Base-by-base conservation (phyloP, 148 eudicot genomes). In the Rhododendron mucronatum region DNA sequence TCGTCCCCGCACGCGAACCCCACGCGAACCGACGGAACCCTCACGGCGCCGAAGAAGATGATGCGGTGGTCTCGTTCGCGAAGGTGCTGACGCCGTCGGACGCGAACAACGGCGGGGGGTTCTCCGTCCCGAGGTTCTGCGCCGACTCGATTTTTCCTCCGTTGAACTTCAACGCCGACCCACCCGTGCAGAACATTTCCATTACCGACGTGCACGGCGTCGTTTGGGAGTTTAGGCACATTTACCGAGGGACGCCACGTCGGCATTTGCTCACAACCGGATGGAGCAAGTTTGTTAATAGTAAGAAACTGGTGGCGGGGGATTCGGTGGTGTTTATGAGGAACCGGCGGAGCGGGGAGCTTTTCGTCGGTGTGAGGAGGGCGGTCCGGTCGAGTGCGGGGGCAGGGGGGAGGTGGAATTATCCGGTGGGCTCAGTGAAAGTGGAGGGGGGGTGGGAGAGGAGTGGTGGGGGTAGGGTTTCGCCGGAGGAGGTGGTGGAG, bases 61-160 rank as follows among this genome's bases (percentile, higher is more conserved):
- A 86, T 7, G 6, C 10, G 2, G 83, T 91, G 28, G 92, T 87
- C 15, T 93, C 95, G 80, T 95, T 90, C 55, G 91, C 92, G 82
- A 96, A 96, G 94, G 87, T 89, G 4, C 83, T 96, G 79, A 94
- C 98, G 61, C 92, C 91, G 28, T 96, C 99, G 3, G 99, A 96
- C 47, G 96, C 99, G 11, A 94, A 94, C 89, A 95, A 94, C 53
- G 98, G 99, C 2, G 96, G 99, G 1, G 99, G 96, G 5, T 96
- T 96, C 82, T 95, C 99, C n/a, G 96, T 96, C 23, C 99, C 99
- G 33, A 57, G 94, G 80, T 92, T 87, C 59, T 96, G 99, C 33
- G 99, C 98, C 1, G 98, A 95, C 12, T 87, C 91, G 37, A 89
- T 96, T 4, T 91, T 96, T 15, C 99, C 99, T n/a, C 86, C 88